These are phyloP conservation scores for Colletotrichum paranaense DNA, from an alignment of 2,329 filamentous ascomycete species.

Conservation along the genomic window DNA sequence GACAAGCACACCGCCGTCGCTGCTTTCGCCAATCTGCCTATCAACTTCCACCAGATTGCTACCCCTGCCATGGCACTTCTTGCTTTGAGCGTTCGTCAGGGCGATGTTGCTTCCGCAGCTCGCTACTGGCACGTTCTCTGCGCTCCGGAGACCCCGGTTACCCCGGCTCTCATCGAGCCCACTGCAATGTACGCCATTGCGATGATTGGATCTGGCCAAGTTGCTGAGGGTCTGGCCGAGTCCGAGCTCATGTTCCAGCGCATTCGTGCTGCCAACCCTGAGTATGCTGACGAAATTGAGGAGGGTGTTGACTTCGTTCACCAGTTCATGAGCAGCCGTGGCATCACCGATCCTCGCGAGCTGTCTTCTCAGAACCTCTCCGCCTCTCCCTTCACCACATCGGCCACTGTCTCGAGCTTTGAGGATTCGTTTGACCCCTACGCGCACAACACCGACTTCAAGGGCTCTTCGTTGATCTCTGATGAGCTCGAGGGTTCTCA, in stretches of 20 bases:
- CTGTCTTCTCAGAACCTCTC: conserved; percentile 57
- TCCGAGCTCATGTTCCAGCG: conserved; percentile 88
- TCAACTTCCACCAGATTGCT: conserved; percentile 60
- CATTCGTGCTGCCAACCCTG: conserved; percentile 72
- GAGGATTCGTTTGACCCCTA: conserved; percentile 94
- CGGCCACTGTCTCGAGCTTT: conserved; percentile 68
- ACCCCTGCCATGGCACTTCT: conserved; percentile 82
- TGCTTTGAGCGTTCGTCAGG: conserved; percentile 85
- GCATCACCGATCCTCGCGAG: conserved; percentile 66
- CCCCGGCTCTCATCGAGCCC: conserved; percentile 81
- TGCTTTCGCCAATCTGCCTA: conserved; percentile 71
- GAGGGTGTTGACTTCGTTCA: conserved; percentile 81
- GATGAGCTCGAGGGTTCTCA: conserved; percentile 87
- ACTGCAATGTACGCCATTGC: conserved; percentile 92
- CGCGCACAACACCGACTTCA: conserved; percentile 89
- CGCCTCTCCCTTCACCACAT: conserved; percentile 64
- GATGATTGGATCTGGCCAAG: conserved; percentile 85
- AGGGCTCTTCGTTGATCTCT: conserved; percentile 89
- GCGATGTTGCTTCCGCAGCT: conserved; percentile 81
- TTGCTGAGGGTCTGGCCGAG: conserved; percentile 83
- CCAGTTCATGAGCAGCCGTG: conserved; percentile 67
- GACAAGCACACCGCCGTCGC: conserved; percentile 75
- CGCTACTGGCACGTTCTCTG: conserved; percentile 84
- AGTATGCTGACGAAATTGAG: conserved; percentile 83
- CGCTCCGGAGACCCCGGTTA: conserved; percentile 68